These are phyloP conservation scores for Leishmania tropica DNA, from an alignment of 208 protist genomes.

Conservation along the genomic window DNA sequence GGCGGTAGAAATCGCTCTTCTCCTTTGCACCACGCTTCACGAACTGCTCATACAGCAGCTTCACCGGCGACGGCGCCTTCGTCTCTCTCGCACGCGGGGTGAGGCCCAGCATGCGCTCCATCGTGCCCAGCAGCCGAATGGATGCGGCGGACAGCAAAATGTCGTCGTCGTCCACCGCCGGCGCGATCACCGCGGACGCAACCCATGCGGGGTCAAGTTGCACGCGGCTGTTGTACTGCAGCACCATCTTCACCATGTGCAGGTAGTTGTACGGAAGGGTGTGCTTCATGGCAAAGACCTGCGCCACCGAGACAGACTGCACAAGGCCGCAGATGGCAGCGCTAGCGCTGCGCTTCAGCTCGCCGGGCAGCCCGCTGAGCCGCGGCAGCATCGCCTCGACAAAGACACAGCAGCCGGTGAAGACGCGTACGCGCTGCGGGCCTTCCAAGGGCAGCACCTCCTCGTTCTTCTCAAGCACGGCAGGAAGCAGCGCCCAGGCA, in stretches of 20 bases:
- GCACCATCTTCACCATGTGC: slow-evolving; percentile 78
- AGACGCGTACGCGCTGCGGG: slow-evolving; percentile 77
- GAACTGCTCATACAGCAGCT: slow-evolving; percentile 82
- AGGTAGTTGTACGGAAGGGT: slow-evolving; percentile 85
- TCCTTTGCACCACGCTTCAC: slow-evolving; percentile 47
- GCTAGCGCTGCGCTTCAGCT: slow-evolving; percentile 51
- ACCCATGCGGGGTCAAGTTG: slow-evolving; percentile 74
- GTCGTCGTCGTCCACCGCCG: slow-evolving; percentile 71
- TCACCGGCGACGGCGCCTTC: slow-evolving; percentile 76
- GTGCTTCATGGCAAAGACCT: slow-evolving; percentile 86
- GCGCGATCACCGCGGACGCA: slow-evolving; percentile 39
- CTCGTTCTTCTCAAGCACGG: slow-evolving; percentile 76
- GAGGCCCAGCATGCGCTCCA: slow-evolving; percentile 71
- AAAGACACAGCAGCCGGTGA: slow-evolving; percentile 74
- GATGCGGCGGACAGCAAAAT: slow-evolving; percentile 75
- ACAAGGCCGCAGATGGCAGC: slow-evolving; percentile 62
- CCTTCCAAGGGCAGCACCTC: slow-evolving; percentile 63
- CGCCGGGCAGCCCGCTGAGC: slow-evolving; percentile 64
- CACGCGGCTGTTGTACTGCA: slow-evolving; percentile 88
- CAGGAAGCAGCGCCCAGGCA: slow-evolving; percentile 77
- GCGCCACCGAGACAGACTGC: slow-evolving; percentile 53
- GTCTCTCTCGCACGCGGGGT: slow-evolving; percentile 75
- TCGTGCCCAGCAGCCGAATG: slow-evolving; percentile 59
- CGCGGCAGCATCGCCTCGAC: slow-evolving; percentile 79
- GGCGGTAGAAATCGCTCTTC: slow-evolving; percentile 67